These are phyloP conservation scores for Gypsophila paniculata DNA, from an alignment of 179 eudicot genomes.

Conservation along the genomic window DNA sequence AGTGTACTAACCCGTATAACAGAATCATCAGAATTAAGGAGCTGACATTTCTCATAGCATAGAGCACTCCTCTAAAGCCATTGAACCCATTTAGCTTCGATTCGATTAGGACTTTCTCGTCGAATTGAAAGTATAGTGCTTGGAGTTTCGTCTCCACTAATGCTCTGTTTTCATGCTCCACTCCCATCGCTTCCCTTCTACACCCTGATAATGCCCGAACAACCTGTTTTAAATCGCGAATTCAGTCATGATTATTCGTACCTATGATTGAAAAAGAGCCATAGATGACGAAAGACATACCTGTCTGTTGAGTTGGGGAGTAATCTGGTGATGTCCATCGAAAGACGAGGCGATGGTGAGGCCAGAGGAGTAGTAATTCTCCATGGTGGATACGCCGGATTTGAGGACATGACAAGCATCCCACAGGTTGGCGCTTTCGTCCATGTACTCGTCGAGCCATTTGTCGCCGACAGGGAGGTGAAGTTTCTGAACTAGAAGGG, in stretches of 20 bases:
- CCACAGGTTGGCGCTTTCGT: slow-evolving; percentile 85
- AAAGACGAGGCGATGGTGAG: slow-evolving; percentile 53
- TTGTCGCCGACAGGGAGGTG: slow-evolving; percentile 82
- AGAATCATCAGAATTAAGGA: slow-evolving; percentile 68
- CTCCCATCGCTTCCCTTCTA: slow-evolving; percentile 61
- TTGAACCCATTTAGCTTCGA: slow-evolving; percentile 83
- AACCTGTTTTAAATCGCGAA: slow-evolving; percentile 39
- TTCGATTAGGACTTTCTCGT: slow-evolving; percentile 55
- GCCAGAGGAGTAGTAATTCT: slow-evolving; percentile 64
- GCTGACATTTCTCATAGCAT: slow-evolving; percentile 83
- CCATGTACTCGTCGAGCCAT: slow-evolving; percentile 97
- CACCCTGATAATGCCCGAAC: slow-evolving; percentile 62
- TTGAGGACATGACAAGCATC: slow-evolving; percentile 70
- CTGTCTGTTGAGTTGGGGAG: slow-evolving; percentile 67
- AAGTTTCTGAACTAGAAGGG: slow-evolving; percentile 73
- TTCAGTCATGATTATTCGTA: slow-evolving; percentile 17
- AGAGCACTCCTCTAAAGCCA: slow-evolving; percentile 78
- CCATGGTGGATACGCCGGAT: slow-evolving; percentile 56
- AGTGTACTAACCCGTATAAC: slow-evolving; percentile 57
- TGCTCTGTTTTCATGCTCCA: slow-evolving; percentile 75
- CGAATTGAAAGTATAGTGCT: slow-evolving; percentile 50
- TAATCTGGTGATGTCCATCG: slow-evolving; percentile 45
- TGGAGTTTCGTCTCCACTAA: slow-evolving; percentile 68
- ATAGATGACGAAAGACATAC: slow-evolving; percentile 13
- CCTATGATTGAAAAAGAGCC: neutral